These are phyloP conservation scores for Saccharomycopsis crataegensis DNA, from an alignment of 1,139 yeast genomes.

Conservation along the genomic window DNA sequence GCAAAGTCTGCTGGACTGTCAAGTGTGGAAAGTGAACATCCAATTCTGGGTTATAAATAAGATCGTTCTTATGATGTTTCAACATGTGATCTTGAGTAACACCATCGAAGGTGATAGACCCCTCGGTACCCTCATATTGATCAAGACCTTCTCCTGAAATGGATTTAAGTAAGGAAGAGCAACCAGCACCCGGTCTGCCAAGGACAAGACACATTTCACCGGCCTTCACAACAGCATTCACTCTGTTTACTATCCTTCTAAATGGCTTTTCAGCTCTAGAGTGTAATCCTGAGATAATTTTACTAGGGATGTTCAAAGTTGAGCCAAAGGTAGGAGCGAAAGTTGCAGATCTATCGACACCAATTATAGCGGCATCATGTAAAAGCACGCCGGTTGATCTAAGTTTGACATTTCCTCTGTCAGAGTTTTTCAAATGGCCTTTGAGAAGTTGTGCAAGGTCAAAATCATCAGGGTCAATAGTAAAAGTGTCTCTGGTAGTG, in stretches of 20 bases:
- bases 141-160: slow-evolving; percentile 41
- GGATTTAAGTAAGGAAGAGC: slow-evolving; percentile 43
- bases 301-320: slow-evolving; percentile 28
- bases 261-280: slow-evolving; percentile 8
- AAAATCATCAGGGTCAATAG: slow-evolving; percentile 26
- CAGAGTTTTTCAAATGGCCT: slow-evolving; percentile 27
- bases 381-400: slow-evolving; percentile 42
- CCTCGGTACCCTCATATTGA: slow-evolving; percentile 23
- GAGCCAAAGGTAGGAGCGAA: slow-evolving; percentile 29
- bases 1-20: slow-evolving; percentile 40
- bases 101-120: slow-evolving; percentile 36
- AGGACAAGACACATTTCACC: slow-evolving; percentile 47
- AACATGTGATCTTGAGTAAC: slow-evolving; percentile 36
- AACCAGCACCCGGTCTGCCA: slow-evolving; percentile 54
- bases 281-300: background rate
- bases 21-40: slow-evolving; percentile 44
- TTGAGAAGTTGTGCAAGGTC: slow-evolving; percentile 30
- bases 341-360: slow-evolving; percentile 30
- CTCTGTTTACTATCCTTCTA: slow-evolving; percentile 23
- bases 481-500: slow-evolving; percentile 18
- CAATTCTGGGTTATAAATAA: slow-evolving; percentile 41
- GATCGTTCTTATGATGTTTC: slow-evolving; percentile 49
- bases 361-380: slow-evolving; percentile 32
- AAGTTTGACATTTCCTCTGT: slow-evolving; percentile 29
- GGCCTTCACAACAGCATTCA: slow-evolving; percentile 37